Percentiles rank a stretch among this genome's conserved stretches.
These are phyloP conservation scores for Benincasa hispida DNA, from an alignment of 306 rosid species.

Conservation along the genomic window DNA sequence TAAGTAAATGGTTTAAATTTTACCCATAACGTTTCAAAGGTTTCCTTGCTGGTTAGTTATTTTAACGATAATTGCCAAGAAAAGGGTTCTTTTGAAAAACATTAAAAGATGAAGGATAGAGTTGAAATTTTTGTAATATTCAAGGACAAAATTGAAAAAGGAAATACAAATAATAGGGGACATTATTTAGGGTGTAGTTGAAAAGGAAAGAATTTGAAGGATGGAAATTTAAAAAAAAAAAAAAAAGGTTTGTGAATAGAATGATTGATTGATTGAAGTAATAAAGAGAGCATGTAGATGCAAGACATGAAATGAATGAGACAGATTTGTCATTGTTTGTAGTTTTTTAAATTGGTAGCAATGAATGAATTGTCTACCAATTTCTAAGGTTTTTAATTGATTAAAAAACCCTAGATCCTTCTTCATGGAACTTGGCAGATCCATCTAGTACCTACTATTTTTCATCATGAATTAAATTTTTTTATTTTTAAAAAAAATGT, in stretches of 20 bases:
- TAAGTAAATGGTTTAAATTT: no score
- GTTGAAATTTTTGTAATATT: no score
- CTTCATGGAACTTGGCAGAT: background rate
- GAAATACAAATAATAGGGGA: no score
- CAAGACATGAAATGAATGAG: background rate
- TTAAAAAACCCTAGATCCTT: background rate
- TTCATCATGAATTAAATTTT: no score
- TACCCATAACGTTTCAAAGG: no score
- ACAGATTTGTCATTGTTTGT: background rate
- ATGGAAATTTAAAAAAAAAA: background rate
- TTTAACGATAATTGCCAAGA: no score
- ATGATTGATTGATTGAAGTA: background rate
- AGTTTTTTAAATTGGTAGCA: background rate
- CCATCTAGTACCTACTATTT: background rate
- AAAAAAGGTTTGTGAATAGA: background rate
- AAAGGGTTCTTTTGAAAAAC: no score
- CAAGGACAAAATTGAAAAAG: no score
- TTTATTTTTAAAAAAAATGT: no score
- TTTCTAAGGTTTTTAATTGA: background rate
- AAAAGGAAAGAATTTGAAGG: background rate
- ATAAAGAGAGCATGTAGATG: background rate
- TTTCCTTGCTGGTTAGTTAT: no score
- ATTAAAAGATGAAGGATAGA: no score
- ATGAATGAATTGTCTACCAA: background rate
- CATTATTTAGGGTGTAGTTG: no score